Base-by-base conservation (phyloP, 495 filamentous ascomycete genomes). In the Acidomyces sp. region DNA sequence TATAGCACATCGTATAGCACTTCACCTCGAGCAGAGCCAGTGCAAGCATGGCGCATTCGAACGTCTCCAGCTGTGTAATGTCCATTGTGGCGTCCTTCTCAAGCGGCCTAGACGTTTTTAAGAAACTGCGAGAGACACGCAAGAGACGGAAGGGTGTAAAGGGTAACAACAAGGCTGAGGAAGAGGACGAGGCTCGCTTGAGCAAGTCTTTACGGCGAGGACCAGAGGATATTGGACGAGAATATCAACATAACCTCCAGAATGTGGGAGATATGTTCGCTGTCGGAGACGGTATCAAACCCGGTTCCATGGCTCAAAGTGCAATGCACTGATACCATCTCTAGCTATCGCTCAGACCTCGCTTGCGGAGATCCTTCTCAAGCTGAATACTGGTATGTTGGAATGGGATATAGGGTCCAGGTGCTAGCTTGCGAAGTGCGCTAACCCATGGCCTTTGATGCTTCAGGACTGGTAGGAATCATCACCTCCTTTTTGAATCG, bases 391-490 rank as follows among this genome's bases (percentile, higher is more conserved):
- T 12, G 61, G 61, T 18, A n/a, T n/a, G n/a, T n/a, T n/a, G n/a
- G n/a, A n/a, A n/a, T n/a, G n/a, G n/a, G n/a, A n/a, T n/a, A n/a
- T n/a, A n/a, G n/a, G n/a, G n/a, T n/a, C n/a, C n/a, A n/a, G n/a
- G n/a, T n/a, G n/a, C n/a, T n/a, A n/a, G n/a, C n/a, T n/a, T n/a
- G n/a, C n/a, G n/a, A n/a, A n/a, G n/a, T n/a, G n/a, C n/a, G n/a
- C n/a, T n/a, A n/a, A n/a, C n/a, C n/a, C n/a, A n/a, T n/a, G n/a
- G n/a, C n/a, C n/a, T n/a, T n/a, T n/a, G n/a, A n/a, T n/a, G n/a
- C n/a, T n/a, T n/a, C n/a, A n/a, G n/a, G n/a, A n/a, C 60, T 64
- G n/a, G 60, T 64, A 4, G 41, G 46, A 35, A 61, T 64, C 48
- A 62, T 64, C 22, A 33, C 58, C 2, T 48, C 60, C 4, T 64